phyloP scores from a whole-genome alignment of 768 basidiomycete genomes.

The Tricholoma matsutake region DNA sequence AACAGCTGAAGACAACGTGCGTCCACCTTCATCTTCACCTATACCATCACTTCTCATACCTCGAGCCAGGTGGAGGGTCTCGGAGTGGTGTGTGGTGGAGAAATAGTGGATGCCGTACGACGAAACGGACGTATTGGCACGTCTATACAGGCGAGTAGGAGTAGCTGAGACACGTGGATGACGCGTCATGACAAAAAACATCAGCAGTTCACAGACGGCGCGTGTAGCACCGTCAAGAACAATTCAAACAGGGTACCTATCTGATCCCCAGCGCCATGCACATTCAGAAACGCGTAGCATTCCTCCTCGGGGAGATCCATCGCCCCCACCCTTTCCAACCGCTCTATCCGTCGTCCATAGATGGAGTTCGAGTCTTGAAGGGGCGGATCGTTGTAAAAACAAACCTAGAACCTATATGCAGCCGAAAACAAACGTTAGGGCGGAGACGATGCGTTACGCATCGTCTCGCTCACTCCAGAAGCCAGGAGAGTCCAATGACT shows the following conservation, averaged over 20 bases:
- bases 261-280: neutral
- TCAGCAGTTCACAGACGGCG: too few species aligned
- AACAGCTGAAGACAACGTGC: neutral
- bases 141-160: too few species aligned
- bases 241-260: neutral
- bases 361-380: neutral
- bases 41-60: too few species aligned
- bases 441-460: neutral
- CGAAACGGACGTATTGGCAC: too few species aligned
- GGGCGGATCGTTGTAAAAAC: neutral
- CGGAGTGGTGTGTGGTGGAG: too few species aligned
- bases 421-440: neutral
- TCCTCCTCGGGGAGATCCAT: slow-evolving; percentile 1
- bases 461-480: neutral
- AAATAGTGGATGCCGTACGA: too few species aligned
- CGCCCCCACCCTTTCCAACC: neutral
- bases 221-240: neutral
- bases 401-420: neutral
- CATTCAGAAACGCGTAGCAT: neutral
- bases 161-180: too few species aligned
- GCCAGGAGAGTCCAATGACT: slow-evolving; percentile 1
- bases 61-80: too few species aligned
- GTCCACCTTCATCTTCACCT: too few species aligned
- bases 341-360: neutral
- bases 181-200: too few species aligned